Conservation (phyloP, 2,329 filamentous ascomycete genomes). For the Neocatenulostroma microsporum region DNA sequence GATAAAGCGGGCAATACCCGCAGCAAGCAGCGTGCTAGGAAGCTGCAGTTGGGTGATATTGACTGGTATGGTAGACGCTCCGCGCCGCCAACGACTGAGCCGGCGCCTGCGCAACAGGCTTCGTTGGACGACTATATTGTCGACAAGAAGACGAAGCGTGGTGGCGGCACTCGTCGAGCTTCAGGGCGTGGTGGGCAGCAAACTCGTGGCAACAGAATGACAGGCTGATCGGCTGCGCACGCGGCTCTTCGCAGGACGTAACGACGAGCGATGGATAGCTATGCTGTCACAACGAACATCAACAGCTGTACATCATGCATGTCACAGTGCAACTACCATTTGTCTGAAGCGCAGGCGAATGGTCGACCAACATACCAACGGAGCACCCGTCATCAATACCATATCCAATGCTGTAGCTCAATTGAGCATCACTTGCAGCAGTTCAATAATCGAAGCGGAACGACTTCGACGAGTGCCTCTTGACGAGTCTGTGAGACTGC, state of each 20-base stretch:
- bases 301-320: background rate
- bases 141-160: constrained; percentile 15
- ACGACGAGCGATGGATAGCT: too few species aligned
- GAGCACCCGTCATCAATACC: too few species aligned
- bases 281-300: too few species aligned
- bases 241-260: constrained; percentile 24
- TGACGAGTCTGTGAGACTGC: too few species aligned
- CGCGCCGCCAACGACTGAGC: constrained; percentile 11
- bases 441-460: too few species aligned
- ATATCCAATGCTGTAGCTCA: too few species aligned
- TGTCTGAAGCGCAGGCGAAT: too few species aligned
- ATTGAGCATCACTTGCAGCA: too few species aligned
- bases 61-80: constrained; percentile 65
- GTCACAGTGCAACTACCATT: background rate
- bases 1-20: constrained; percentile 58
- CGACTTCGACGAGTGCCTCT: too few species aligned
- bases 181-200: background rate
- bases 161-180: constrained; percentile 11
- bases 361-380: too few species aligned
- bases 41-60: constrained; percentile 91
- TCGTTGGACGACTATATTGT: constrained; percentile 26
- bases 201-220: constrained; percentile 4
- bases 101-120: constrained; percentile 11
- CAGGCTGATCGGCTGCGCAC: constrained; percentile 20
- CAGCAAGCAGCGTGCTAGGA: constrained; percentile 72